Base-by-base conservation (phyloP, 345 rosid species). In the Euclidium syriacum region DNA sequence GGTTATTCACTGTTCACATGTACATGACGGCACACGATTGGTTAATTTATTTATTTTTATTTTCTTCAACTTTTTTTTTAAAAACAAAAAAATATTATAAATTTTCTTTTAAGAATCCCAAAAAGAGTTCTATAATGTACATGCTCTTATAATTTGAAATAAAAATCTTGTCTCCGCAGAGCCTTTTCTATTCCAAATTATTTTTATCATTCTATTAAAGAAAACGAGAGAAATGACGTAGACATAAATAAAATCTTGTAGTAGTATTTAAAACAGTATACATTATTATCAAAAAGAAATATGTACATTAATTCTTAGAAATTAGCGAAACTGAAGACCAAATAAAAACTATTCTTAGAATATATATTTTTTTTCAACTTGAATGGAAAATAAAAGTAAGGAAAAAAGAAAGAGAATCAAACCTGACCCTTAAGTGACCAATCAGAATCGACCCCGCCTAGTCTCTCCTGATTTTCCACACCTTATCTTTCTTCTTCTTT, bases 341-440 rank as follows among this genome's bases (percentile, higher is more conserved):
- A n/a, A n/a, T n/a, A n/a, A n/a, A n/a, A n/a, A n/a, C n/a, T n/a
- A n/a, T n/a, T n/a, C n/a, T n/a, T n/a, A n/a, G n/a, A n/a, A n/a
- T n/a, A n/a, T n/a, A n/a, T 6, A 15, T 34, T 25, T 40, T 41
- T 11, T 3, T 4, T 9, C n/a, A 22, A 16, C 27, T 9, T 5
- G 39, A 50, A 52, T 24, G 22, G 7, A 10, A 43, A 41, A 44
- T 15, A 16, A 36, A 62, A 36, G 52, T 32, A 25, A 5, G 17
- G 10, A 17, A 52, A 41, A 51, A 38, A 47, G 56, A 25, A 54
- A 49, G 80, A 71, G 67, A 61, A 81, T 83, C 79, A 32, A 52
- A 72, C 79, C 91, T 83, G 77, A 83, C 71, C 88, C 90, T 25
- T 41, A 25, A 55, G 49, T 64, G 42, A 32, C 98, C 98, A 88